A percentile compares a stretch with the other conserved stretches of the same genome.
Conservation (phyloP, 2,329 filamentous ascomycete genomes). For the Aspergillus novoparasiticus region DNA sequence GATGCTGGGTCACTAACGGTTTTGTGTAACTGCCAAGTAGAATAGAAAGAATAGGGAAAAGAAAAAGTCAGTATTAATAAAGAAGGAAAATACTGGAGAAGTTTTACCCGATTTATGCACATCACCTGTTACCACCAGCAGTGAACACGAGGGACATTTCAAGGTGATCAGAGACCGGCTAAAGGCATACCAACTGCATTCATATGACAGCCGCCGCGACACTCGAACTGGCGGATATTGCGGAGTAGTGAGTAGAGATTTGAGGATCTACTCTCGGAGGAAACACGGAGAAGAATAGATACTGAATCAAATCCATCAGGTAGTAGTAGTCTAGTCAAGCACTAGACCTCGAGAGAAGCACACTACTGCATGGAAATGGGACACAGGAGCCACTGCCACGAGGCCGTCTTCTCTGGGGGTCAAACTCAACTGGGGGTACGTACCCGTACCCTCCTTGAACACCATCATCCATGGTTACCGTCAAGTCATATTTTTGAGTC, state of each 20-base stretch:
- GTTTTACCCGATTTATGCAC: background rate
- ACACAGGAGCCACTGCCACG: conserved; percentile 25
- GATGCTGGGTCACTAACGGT: background rate
- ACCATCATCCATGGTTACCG: conserved; percentile 6
- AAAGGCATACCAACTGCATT: background rate
- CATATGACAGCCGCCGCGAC: conserved; percentile 4
- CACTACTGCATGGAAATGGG: conserved; percentile 24
- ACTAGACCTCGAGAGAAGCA: conserved; percentile 17
- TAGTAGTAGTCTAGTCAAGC: conserved; percentile 22
- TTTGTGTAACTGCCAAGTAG: background rate
- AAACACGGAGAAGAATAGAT: conserved; percentile 1
- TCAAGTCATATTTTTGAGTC: conserved; percentile 9
- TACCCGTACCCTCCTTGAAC: background rate
- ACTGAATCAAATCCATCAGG: background rate
- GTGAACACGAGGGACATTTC: background rate
- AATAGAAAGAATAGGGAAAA: background rate
- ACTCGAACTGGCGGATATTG: background rate
- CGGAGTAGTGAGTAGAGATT: background rate
- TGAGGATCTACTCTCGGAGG: background rate
- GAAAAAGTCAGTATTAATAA: background rate
- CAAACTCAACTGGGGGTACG: conserved; percentile 6
- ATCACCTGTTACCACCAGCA: background rate
- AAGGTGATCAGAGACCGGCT: background rate
- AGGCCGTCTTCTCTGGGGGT: conserved; percentile 27
- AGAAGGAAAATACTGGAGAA: background rate